A percentile compares a stretch with the other conserved stretches of the same genome.
Conservation (phyloP, 768 basidiomycete species). For the Daedaleopsis sinensis region DNA sequence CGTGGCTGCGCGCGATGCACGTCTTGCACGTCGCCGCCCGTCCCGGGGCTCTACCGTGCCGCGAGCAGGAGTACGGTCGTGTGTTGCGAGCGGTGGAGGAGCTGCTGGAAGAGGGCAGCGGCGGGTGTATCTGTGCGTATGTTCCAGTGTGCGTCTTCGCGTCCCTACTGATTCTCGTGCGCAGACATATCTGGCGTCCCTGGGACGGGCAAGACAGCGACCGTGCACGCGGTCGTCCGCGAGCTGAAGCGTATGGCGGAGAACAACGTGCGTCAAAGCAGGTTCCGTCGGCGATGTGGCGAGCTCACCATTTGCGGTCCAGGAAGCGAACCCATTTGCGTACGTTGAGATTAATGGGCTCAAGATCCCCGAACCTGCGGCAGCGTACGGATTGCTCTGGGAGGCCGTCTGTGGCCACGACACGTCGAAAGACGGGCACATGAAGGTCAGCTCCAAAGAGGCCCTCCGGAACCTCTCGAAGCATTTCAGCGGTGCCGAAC, state of each 20-base stretch:
- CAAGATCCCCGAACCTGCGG: slow-evolving; percentile 88
- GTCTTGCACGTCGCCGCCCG: slow-evolving; percentile 91
- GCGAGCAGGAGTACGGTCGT: slow-evolving; percentile 81
- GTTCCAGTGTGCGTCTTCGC: neutral
- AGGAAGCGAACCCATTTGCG: slow-evolving; percentile 94
- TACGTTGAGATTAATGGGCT: slow-evolving; percentile 99
- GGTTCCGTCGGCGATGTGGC: neutral
- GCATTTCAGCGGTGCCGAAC: slow-evolving; percentile 71
- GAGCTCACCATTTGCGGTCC: slow-evolving; percentile 1
- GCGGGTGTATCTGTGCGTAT: slow-evolving; percentile 90
- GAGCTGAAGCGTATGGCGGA: slow-evolving; percentile 90
- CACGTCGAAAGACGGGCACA: slow-evolving; percentile 58
- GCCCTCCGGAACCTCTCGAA: slow-evolving; percentile 77
- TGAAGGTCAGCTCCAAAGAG: slow-evolving; percentile 76
- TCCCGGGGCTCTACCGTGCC: slow-evolving; percentile 86
- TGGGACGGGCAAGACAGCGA: slow-evolving; percentile 99
- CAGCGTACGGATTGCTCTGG: slow-evolving; percentile 92
- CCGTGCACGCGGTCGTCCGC: slow-evolving; percentile 90
- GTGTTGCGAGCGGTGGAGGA: slow-evolving; percentile 81
- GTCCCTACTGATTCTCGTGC: neutral
- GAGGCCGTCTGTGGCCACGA: slow-evolving; percentile 88
- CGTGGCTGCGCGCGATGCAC: slow-evolving; percentile 88
- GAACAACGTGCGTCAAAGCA: slow-evolving; percentile 55
- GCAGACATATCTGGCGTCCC: slow-evolving; percentile 97
- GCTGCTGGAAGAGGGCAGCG: slow-evolving; percentile 88